Base-by-base conservation (phyloP, 1,284 basidiomycete genomes). In the Xanthoconium separans region DNA sequence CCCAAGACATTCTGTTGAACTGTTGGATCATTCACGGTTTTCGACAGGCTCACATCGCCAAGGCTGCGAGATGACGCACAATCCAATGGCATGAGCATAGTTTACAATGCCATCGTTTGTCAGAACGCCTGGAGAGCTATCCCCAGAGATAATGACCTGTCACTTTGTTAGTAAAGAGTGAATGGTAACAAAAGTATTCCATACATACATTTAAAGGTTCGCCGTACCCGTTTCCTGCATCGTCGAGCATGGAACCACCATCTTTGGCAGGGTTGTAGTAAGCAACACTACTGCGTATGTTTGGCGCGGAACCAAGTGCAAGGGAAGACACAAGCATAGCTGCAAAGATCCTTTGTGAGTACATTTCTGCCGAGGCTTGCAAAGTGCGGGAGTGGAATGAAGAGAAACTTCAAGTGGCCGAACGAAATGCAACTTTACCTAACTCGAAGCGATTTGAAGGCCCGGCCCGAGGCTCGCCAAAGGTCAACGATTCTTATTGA, bases 1-100 rank as follows among this genome's bases (percentile, higher is more conserved):
- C 6, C 76, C 81, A 27, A 87, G 66, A 62, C 84, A 88, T 65
- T 88, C 85, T 8, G 72, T 75, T 1, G 84, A 85, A 64, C 85
- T 87, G 44, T 2, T 24, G 30, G n/a, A 13, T 10, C 20, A 40
- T 20, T 44, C 36, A 52, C 47, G 29, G 40, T 4, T 27, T 27
- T 27, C 27, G 27, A 27, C 27, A 27, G 1, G 27, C 27, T 27
- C 27, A 27, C 27, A 27, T 27, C 27, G 27, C 27, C 6, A 27
- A 41, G 9, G 9, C 9, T n/a, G 18, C 4, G 3, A 50, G 24
- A 29, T 10, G 16, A 34, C 73, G 62, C 62, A 84, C 83, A 84
- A 84, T 20, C 82, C 81, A 51, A 85, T 78, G 4, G 83, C 76
- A 29, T 65, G 73, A 2, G 82, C 83, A 63, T 73, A 87, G 61